A percentile compares a stretch with the other conserved stretches of the same genome.
Conservation (phyloP, 2,329 filamentous ascomycete genomes). For the Monosporascus ibericus region DNA sequence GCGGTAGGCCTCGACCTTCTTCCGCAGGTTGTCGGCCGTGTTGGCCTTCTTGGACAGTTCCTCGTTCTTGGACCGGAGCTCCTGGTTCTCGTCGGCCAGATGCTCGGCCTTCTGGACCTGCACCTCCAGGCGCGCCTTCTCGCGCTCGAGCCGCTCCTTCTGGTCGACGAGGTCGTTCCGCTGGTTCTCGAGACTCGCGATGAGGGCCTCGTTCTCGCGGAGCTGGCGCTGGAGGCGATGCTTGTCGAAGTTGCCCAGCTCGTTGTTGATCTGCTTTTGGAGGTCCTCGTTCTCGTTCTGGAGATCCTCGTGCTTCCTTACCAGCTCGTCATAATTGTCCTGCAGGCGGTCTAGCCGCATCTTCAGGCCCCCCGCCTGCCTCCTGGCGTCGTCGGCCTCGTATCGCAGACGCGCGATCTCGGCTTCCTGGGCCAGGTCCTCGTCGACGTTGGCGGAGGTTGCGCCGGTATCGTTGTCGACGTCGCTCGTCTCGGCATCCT, state of each 20-base stretch:
- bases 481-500: slow-evolving; percentile 31
- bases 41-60: slow-evolving; percentile 58
- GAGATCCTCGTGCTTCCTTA: slow-evolving; percentile 47
- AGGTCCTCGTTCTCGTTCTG: slow-evolving; percentile 55
- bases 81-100: slow-evolving; percentile 53
- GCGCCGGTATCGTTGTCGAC: slow-evolving; percentile 5
- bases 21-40: slow-evolving; percentile 54
- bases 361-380: slow-evolving; percentile 52
- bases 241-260: slow-evolving; percentile 43
- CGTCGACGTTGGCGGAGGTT: slow-evolving; percentile 35
- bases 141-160: slow-evolving; percentile 33
- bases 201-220: slow-evolving; percentile 64
- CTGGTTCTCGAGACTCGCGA: slow-evolving; percentile 63
- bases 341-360: slow-evolving; percentile 55
- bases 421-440: slow-evolving; percentile 51
- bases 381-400: slow-evolving; percentile 47
- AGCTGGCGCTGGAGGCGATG: slow-evolving; percentile 51
- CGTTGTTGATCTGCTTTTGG: slow-evolving; percentile 47
- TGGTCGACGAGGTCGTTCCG: slow-evolving; percentile 45
- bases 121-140: slow-evolving; percentile 30
- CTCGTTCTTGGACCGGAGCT: slow-evolving; percentile 52
- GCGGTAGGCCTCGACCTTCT: slow-evolving; percentile 54
- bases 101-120: slow-evolving; percentile 46
- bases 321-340: slow-evolving; percentile 54
- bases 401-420: slow-evolving; percentile 44